Evolutionary conservation across 805 yeast genomes (phyloP), one percentile per base, ranked within the genome.

Genomic region (Wickerhamiella kazuoi): DNA sequence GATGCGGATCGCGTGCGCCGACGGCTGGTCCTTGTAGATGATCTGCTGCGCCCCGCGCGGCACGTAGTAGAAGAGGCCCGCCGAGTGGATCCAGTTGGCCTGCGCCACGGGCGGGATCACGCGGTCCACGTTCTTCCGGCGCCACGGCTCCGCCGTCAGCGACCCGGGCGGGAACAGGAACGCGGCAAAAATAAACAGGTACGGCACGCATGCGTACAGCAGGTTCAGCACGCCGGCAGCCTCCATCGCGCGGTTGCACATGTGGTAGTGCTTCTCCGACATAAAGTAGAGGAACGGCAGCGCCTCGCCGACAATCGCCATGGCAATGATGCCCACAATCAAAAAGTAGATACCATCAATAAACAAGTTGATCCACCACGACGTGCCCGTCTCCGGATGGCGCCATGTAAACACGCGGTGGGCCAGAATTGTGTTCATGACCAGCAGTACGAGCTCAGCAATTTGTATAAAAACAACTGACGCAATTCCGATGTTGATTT

Each of bases 11-110:
- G 79, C 75, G 45, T 51, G 45, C 30, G 52, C 55, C 2, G 47
- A 44, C 6, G 68, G 69, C 50, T 67, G 70, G 13, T 75, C 77
- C 35, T 59, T 55, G 49, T 47, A 54, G 9, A 52, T 40, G 8
- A 17, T 26, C 15, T 43, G 36, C 46, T 54, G 59, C 1, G 82
- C 72, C 38, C 65, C 64, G 42, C 65, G 67, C 44, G 64, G 63
- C 13, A 75, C 76, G 57, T 65, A 79, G 56, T 79, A 79, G 37
- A 62, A 58, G 15, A 75, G 66, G 19, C 59, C 50, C 47, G 78
- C 76, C 4, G 72, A 66, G 53, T 74, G 74, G 50, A 79, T 74
- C 90, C 90, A 79, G 69, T 76, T 75, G 29, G 93, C 82, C 53
- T 72, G 78, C 36, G 69, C 51, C 11, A 57, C 57, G 17, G 47